Percentiles rank a stretch among this genome's conserved stretches.
Conservation (phyloP, 73 alveolate genomes). For the Paramecium sexaurelia region DNA sequence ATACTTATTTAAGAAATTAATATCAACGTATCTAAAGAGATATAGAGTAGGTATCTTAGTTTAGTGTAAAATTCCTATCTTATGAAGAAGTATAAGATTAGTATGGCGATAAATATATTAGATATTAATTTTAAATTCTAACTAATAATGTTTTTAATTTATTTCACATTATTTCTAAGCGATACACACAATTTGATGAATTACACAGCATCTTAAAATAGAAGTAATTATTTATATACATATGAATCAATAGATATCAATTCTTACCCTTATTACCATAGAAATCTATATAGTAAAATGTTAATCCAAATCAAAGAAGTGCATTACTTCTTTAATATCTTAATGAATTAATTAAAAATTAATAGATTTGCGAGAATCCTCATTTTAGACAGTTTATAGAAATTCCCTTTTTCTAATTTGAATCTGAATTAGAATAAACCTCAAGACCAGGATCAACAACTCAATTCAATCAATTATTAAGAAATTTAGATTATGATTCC, state of each 20-base stretch:
- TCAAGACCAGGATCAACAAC: not conserved
- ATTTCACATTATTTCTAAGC: not conserved
- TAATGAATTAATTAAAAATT: not conserved
- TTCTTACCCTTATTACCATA: not conserved
- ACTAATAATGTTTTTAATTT: not conserved
- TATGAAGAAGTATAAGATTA: not conserved
- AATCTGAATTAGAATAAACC: not conserved
- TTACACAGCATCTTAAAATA: not conserved
- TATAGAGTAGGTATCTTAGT: not conserved
- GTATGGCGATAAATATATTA: not conserved
- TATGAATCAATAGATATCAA: not conserved
- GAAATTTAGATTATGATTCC: not conserved
- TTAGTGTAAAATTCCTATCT: not conserved
- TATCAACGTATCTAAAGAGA: not conserved
- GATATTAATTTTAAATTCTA: not conserved
- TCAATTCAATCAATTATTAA: not conserved
- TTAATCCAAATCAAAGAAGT: not conserved
- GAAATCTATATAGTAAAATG: not conserved
- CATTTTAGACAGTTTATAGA: not conserved
- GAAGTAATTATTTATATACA: not conserved
- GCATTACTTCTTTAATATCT: not conserved
- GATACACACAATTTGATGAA: constrained; percentile 31
- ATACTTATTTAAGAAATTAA: not conserved
- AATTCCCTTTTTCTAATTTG: not conserved
- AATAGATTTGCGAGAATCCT: not conserved